Evolutionary conservation across 768 basidiomycete genomes (phyloP).

Genomic region (Mycena amicta): DNA sequence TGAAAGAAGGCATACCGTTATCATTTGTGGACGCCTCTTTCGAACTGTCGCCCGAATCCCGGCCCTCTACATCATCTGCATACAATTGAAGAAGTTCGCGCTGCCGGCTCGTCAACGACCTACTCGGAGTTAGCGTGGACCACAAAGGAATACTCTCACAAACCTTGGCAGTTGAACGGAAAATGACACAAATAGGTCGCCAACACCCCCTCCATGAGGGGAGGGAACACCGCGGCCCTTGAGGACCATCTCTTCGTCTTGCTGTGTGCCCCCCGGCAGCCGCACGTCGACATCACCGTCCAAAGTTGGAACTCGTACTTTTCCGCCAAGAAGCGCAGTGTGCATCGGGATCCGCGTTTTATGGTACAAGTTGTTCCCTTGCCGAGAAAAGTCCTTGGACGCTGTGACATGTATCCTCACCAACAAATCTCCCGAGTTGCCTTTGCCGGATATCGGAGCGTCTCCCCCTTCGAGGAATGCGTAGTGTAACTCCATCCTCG

Average conservation of each 20-base stretch:
- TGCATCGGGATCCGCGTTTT: slow-evolving; percentile 90
- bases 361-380: slow-evolving; percentile 90
- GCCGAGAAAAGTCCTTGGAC: slow-evolving; percentile 85
- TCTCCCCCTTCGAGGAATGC: slow-evolving; percentile 82
- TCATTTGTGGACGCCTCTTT: slow-evolving; percentile 38
- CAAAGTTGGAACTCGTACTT: slow-evolving; percentile 88
- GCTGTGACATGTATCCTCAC: slow-evolving; percentile 83
- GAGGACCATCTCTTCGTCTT: slow-evolving; percentile 95
- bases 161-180: slow-evolving; percentile 88
- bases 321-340: slow-evolving; percentile 89
- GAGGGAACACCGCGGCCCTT: slow-evolving; percentile 81
- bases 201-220: slow-evolving; percentile 60
- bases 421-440: slow-evolving; percentile 80
- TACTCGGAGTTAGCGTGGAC: slow-evolving; percentile 34
- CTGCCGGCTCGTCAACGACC: slow-evolving; percentile 82
- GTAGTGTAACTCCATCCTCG: slow-evolving; percentile 93
- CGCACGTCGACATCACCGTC: slow-evolving; percentile 96
- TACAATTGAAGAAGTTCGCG: slow-evolving; percentile 86
- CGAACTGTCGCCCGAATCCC: slow-evolving; percentile 28
- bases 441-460: slow-evolving; percentile 77
- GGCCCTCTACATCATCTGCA: slow-evolving; percentile 91
- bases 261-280: slow-evolving; percentile 91
- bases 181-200: slow-evolving; percentile 91
- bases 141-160: slow-evolving; percentile 30
- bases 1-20: slow-evolving; percentile 80